A percentile compares a stretch with the other conserved stretches of the same genome.
phyloP scores from a whole-genome alignment of 306 rosid species.

The Boehmeria nivea region DNA sequence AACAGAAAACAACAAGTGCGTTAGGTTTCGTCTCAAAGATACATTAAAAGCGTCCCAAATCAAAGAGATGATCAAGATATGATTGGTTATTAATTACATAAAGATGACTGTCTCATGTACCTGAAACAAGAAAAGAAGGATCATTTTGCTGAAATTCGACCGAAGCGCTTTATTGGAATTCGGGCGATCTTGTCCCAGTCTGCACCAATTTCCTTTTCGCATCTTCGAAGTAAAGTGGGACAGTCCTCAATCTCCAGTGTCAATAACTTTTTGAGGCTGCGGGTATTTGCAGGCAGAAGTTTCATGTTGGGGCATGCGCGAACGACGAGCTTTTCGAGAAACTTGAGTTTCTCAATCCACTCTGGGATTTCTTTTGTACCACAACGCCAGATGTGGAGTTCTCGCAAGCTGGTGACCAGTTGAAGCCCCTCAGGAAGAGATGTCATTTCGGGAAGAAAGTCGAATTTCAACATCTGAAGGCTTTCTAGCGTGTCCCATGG shows the following conservation, averaged over 20 bases:
- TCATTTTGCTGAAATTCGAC: not conserved
- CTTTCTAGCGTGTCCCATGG: conserved; percentile 2
- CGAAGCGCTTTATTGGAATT: not conserved
- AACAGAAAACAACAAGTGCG: too few relatives aligned
- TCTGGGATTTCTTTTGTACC: not conserved
- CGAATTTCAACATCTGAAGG: not conserved
- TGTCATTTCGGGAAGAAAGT: conserved; percentile 4
- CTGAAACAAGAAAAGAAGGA: not conserved
- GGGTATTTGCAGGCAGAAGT: conserved; percentile 1
- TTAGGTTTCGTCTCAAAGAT: too few relatives aligned
- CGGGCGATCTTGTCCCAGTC: conserved; percentile 18
- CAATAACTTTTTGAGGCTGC: not conserved
- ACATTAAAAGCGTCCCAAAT: too few relatives aligned
- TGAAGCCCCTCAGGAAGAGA: conserved; percentile 14
- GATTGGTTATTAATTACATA: too few relatives aligned
- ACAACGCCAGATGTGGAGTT: conserved; percentile 6
- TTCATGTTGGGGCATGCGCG: not conserved
- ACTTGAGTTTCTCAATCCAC: not conserved
- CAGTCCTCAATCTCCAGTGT: not conserved
- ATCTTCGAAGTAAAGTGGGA: not conserved
- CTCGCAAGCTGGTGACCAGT: not conserved
- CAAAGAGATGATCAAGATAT: too few relatives aligned
- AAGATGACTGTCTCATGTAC: not conserved
- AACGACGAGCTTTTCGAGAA: not conserved
- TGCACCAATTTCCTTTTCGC: conserved; percentile 7